These are phyloP conservation scores for Carpinus viminea DNA, from an alignment of 306 rosid genomes.

Conservation along the genomic window DNA sequence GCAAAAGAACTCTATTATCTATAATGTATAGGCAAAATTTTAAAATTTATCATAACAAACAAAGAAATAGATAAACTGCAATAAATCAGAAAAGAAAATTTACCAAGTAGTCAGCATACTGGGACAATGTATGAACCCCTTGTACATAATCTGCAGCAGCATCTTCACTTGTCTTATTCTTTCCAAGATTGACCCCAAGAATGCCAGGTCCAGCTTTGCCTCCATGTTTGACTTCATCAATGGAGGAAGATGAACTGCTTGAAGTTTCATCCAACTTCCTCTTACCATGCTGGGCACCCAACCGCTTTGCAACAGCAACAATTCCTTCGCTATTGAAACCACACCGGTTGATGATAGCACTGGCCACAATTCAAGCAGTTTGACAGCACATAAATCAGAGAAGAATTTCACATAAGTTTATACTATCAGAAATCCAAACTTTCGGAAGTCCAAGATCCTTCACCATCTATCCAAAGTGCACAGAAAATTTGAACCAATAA, in stretches of 20 bases:
- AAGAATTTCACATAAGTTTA: background rate
- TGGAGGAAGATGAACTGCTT: slow-evolving; percentile 52
- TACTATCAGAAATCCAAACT: slow-evolving; percentile 19
- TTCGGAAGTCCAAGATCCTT: slow-evolving; percentile 24
- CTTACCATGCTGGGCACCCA: slow-evolving; percentile 94
- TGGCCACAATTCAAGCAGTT: slow-evolving; percentile 39
- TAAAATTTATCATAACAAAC: background rate
- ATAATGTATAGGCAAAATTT: background rate
- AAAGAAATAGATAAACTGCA: background rate
- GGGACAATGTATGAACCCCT: slow-evolving; percentile 96
- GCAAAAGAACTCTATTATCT: background rate
- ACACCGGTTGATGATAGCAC: slow-evolving; percentile 92
- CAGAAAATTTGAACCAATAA: slow-evolving; percentile 8
- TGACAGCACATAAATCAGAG: slow-evolving; percentile 21
- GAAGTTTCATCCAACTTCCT: slow-evolving; percentile 93
- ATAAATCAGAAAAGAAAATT: slow-evolving; percentile 19
- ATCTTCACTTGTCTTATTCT: slow-evolving; percentile 96
- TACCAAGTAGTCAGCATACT: slow-evolving; percentile 97
- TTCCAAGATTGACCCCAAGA: slow-evolving; percentile 97
- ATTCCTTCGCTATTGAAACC: slow-evolving; percentile 97
- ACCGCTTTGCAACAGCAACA: slow-evolving; percentile 91
- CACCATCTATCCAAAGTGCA: slow-evolving; percentile 13
- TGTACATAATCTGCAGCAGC: slow-evolving; percentile 94
- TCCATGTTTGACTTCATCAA: slow-evolving; percentile 71
- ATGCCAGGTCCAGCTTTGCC: slow-evolving; percentile 99